A percentile compares a stretch with the other conserved stretches of the same genome.
These are phyloP conservation scores for Leccinum longicurvipes DNA, from an alignment of 768 basidiomycete species.

Conservation along the genomic window DNA sequence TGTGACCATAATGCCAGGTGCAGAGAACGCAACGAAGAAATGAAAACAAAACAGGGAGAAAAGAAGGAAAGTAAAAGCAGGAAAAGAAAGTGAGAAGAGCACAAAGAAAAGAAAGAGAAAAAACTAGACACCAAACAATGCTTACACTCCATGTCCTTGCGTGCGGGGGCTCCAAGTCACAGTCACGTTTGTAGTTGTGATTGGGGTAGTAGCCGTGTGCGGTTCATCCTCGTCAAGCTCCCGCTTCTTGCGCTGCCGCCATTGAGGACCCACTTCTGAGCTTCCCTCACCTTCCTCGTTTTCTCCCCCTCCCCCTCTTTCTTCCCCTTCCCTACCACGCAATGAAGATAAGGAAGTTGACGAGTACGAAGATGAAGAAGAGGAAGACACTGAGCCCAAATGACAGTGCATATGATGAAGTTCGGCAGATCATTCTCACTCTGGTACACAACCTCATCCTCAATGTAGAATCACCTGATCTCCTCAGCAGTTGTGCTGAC, in stretches of 20 bases:
- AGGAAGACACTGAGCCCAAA: conserved; percentile 9
- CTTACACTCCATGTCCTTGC: conserved; percentile 14
- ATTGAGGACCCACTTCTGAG: conserved; percentile 6
- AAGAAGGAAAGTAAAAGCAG: neutral
- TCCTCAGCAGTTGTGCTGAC: too few relatives aligned
- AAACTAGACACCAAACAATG: neutral
- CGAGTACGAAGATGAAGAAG: conserved; percentile 11
- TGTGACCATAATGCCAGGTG: too few relatives aligned
- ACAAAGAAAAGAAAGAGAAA: neutral
- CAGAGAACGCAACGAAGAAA: neutral
- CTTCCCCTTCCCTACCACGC: conserved; percentile 11
- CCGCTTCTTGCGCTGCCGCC: conserved; percentile 18
- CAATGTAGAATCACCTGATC: too few relatives aligned
- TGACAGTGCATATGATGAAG: neutral
- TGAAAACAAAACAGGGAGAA: neutral
- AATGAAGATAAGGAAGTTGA: conserved; percentile 5
- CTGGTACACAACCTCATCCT: too few relatives aligned
- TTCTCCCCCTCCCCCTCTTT: too few relatives aligned
- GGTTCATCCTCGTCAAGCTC: conserved; percentile 8
- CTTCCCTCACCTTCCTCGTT: too few relatives aligned
- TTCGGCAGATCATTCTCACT: too few relatives aligned
- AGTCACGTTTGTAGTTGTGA: too few relatives aligned
- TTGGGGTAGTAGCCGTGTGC: too few relatives aligned
- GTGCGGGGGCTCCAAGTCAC: neutral
- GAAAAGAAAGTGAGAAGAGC: neutral